These are phyloP conservation scores for Urostyla sp. DNA, from an alignment of 73 alveolate species.

Conservation along the genomic window DNA sequence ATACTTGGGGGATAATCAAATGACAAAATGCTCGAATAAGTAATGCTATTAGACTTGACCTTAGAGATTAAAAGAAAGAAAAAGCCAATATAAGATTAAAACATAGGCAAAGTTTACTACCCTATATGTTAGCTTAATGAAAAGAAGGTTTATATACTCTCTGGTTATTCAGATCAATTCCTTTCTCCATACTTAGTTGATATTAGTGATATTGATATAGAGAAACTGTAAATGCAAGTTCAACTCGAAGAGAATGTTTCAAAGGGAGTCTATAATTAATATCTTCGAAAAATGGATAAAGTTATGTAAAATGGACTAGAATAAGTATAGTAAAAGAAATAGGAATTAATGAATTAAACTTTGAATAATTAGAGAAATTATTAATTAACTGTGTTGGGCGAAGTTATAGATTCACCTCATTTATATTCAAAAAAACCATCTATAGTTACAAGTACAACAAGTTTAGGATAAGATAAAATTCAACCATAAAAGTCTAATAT, in stretches of 20 bases:
- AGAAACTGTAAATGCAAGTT: slow-evolving; percentile 20
- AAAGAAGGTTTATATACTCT: slow-evolving; percentile 35
- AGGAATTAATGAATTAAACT: no score
- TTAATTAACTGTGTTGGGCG: background rate
- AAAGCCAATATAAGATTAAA: background rate
- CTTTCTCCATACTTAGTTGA: slow-evolving; percentile 50
- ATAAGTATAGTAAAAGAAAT: no score
- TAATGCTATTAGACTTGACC: slow-evolving; percentile 48
- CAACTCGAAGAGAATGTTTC: background rate
- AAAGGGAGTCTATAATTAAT: background rate
- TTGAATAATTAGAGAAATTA: slow-evolving; percentile 6
- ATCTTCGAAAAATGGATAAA: no score
- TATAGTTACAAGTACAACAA: no score
- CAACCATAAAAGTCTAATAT: no score
- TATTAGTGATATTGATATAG: slow-evolving; percentile 15
- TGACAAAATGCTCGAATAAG: slow-evolving; percentile 11
- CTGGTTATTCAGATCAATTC: slow-evolving; percentile 65
- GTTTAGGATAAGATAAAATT: no score
- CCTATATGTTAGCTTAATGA: slow-evolving; percentile 27
- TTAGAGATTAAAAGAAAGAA: slow-evolving; percentile 39
- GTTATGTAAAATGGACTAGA: no score
- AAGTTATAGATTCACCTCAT: no score
- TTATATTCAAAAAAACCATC: no score
- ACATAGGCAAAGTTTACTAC: slow-evolving; percentile 64
- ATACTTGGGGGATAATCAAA: slow-evolving; percentile 45